These are phyloP conservation scores for Fusarium haematococcum DNA, from an alignment of 2,329 filamentous ascomycete species.

Conservation along the genomic window DNA sequence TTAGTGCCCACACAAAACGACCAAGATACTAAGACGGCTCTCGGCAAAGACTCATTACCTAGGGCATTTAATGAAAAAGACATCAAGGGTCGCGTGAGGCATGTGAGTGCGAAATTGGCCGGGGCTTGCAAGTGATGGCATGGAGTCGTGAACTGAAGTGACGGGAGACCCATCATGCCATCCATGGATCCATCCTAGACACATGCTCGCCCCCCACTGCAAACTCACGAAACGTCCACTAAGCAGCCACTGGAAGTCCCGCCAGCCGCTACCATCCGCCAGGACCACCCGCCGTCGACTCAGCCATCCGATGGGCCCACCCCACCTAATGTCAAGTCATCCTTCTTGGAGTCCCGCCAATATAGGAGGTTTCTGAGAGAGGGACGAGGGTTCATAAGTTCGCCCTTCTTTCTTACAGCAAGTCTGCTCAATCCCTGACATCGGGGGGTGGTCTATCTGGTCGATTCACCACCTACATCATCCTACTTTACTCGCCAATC, in stretches of 20 bases:
- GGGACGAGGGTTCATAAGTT: constrained; percentile 28
- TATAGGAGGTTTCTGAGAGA: constrained; percentile 35
- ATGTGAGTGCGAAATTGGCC: constrained; percentile 31
- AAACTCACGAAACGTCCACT: constrained; percentile 17
- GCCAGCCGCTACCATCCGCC: constrained; percentile 25
- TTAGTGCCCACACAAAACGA: constrained; percentile 1
- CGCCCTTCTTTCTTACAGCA: constrained; percentile 12
- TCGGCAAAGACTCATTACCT: background rate
- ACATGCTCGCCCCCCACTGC: constrained; percentile 6
- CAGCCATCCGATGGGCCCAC: constrained; percentile 32
- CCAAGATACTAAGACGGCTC: constrained; percentile 1
- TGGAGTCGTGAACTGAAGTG: background rate
- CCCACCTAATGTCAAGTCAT: constrained; percentile 28
- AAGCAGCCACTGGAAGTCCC: constrained; percentile 6
- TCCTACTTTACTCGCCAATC: constrained; percentile 11
- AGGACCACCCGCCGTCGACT: constrained; percentile 29
- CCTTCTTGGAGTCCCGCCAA: constrained; percentile 22
- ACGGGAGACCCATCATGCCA: background rate
- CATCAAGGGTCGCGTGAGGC: constrained; percentile 32
- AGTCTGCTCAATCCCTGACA: constrained; percentile 8
- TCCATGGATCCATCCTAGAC: background rate
- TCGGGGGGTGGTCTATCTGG: constrained; percentile 10
- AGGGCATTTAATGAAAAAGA: background rate
- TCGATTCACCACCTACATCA: constrained; percentile 27
- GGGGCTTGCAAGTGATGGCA: constrained; percentile 2